Evolutionary conservation across 225 moss, liverwort and hornwort genomes (phyloP).

Genomic region (Physcomitrium patens): DNA sequence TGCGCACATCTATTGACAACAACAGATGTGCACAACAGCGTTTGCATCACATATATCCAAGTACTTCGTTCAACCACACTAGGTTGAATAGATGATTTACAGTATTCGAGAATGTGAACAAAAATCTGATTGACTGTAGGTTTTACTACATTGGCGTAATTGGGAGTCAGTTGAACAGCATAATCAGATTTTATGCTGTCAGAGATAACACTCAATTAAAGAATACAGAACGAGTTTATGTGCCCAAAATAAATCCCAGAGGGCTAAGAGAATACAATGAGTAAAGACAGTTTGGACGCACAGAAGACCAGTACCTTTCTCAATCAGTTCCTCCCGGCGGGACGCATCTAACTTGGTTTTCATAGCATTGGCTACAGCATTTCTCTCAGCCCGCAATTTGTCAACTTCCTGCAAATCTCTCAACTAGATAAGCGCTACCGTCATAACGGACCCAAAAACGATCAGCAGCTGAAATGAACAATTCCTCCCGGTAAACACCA

Average conservation of each 20-base stretch:
- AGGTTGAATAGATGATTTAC: constrained; percentile 36
- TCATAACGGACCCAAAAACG: neutral
- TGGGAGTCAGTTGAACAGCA: neutral
- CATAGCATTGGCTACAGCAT: constrained; percentile 84
- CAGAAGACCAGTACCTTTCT: constrained; percentile 56
- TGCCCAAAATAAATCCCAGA: constrained; percentile 5
- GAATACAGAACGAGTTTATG: neutral
- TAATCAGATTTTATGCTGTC: neutral
- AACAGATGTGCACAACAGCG: neutral
- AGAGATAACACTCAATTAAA: neutral
- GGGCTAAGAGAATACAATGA: neutral
- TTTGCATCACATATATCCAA: constrained; percentile 4
- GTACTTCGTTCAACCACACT: neutral
- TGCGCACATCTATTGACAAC: neutral
- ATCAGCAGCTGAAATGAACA: neutral
- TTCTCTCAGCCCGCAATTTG: constrained; percentile 94
- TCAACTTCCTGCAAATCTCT: constrained; percentile 77
- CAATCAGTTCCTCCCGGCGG: constrained; percentile 81
- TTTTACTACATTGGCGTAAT: neutral
- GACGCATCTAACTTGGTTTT: constrained; percentile 85
- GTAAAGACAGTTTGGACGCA: neutral
- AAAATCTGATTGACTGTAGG: constrained; percentile 4
- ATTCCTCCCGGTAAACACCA: neutral
- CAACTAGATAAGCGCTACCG: constrained; percentile 21
- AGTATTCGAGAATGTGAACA: neutral